Conservation (phyloP, 306 rosid species). For the Oxytropis ochrocephala region DNA sequence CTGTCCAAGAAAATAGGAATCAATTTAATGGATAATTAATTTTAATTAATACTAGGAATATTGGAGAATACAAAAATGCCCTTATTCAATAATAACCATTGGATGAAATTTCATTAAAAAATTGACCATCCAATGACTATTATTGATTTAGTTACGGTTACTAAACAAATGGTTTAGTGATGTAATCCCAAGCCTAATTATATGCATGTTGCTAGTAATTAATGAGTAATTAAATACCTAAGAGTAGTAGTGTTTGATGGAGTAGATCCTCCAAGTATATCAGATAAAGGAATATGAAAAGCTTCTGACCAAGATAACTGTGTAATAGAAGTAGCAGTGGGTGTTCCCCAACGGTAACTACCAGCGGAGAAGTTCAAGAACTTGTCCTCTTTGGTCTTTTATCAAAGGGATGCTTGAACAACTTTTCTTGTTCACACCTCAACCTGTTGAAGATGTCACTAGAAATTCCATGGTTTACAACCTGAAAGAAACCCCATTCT, state of each 20-base stretch:
- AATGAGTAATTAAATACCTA: slow-evolving; percentile 43
- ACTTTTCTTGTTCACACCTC: slow-evolving; percentile 53
- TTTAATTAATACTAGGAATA: too few species aligned
- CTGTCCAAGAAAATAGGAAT: too few species aligned
- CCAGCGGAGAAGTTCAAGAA: slow-evolving; percentile 69
- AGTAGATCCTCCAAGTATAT: slow-evolving; percentile 28
- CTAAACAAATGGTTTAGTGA: too few species aligned
- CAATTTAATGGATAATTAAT: too few species aligned
- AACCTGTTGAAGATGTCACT: slow-evolving; percentile 39
- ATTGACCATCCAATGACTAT: too few species aligned
- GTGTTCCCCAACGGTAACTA: slow-evolving; percentile 89
- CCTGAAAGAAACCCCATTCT: slow-evolving; percentile 96
- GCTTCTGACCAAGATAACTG: slow-evolving; percentile 96
- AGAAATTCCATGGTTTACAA: slow-evolving; percentile 83
- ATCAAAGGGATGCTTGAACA: slow-evolving; percentile 61
- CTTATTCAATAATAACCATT: too few species aligned
- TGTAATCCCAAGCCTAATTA: too few species aligned
- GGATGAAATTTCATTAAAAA: too few species aligned
- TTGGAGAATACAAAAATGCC: too few species aligned
- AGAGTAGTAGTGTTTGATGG: slow-evolving; percentile 30
- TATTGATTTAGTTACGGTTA: too few species aligned
- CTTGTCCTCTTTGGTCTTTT: slow-evolving; percentile 44
- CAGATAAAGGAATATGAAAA: slow-evolving; percentile 67
- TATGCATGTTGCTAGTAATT: too few species aligned
- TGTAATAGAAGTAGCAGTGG: slow-evolving; percentile 53